A percentile compares a stretch with the other conserved stretches of the same genome.
phyloP scores from a whole-genome alignment of 805 yeast genomes.

The Candida sonorensis region DNA sequence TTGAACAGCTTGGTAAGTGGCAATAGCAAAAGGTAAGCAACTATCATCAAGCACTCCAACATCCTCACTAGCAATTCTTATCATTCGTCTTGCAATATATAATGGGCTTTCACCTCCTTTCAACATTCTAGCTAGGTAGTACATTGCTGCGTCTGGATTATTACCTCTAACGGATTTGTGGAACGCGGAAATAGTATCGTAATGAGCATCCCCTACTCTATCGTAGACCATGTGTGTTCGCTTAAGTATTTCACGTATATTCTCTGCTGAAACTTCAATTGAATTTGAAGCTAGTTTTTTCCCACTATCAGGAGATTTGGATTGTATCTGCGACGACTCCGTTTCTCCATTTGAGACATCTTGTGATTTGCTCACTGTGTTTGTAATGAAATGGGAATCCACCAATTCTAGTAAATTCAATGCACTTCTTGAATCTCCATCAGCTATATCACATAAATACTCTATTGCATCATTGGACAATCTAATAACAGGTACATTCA shows the following conservation, averaged over 20 bases:
- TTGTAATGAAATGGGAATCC: constrained; percentile 41
- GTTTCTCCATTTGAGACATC: too few species aligned
- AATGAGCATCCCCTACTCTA: constrained; percentile 84
- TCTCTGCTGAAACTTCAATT: constrained; percentile 32
- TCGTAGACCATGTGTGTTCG: constrained; percentile 66
- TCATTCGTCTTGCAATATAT: constrained; percentile 84
- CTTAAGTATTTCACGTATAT: constrained; percentile 36
- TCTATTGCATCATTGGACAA: constrained; percentile 52
- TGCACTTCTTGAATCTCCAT: constrained; percentile 87
- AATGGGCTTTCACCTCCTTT: constrained; percentile 92
- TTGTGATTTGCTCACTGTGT: too few species aligned
- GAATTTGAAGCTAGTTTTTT: constrained; percentile 12
- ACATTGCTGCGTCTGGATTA: constrained; percentile 83
- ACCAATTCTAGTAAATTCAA: constrained; percentile 72
- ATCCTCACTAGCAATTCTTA: constrained; percentile 93
- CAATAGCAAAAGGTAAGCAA: constrained; percentile 78
- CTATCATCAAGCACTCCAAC: constrained; percentile 80
- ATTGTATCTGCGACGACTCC: constrained; percentile 6
- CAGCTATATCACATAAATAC: constrained; percentile 64
- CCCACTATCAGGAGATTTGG: constrained; percentile 1
- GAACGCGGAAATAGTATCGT: constrained; percentile 92
- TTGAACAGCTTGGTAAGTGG: constrained; percentile 81
- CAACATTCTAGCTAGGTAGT: constrained; percentile 82
- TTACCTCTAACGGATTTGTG: constrained; percentile 91
- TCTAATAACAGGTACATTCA: constrained; percentile 42